phyloP scores from a whole-genome alignment of 139 green algal species.

The Coelastrella sp. region DNA sequence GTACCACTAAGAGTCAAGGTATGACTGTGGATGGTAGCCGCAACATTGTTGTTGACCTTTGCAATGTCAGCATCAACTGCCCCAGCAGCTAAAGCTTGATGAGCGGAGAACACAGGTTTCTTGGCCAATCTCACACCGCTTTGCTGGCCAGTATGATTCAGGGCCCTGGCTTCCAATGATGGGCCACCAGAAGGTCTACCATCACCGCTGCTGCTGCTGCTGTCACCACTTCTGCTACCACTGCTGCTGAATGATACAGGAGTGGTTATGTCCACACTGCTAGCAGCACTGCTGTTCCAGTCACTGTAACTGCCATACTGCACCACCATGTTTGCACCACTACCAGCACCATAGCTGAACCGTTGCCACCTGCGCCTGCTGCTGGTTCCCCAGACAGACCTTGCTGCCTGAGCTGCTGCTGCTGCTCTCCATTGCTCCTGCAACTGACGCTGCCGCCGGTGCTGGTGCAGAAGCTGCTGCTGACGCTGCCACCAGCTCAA shows the following conservation, averaged over 20 bases:
- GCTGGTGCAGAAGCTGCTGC: slow-evolving; percentile 7
- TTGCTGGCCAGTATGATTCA: neutral
- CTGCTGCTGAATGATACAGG: slow-evolving; percentile 7
- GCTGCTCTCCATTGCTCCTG: slow-evolving; percentile 5
- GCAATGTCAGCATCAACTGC: too few species aligned
- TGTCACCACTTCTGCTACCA: neutral
- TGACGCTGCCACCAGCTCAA: slow-evolving; percentile 9
- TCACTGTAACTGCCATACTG: neutral
- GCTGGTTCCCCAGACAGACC: neutral
- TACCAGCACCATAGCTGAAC: neutral
- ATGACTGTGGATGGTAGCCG: too few species aligned
- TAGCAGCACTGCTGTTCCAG: neutral
- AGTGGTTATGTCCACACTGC: neutral
- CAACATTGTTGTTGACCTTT: too few species aligned
- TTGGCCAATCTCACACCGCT: neutral
- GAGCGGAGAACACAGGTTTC: neutral
- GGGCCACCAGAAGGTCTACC: neutral
- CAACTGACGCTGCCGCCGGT: neutral
- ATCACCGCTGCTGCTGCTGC: neutral
- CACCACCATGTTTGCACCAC: neutral
- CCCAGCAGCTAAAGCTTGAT: too few species aligned
- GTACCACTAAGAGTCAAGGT: too few species aligned
- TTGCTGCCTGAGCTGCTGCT: slow-evolving; percentile 5
- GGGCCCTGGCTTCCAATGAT: neutral
- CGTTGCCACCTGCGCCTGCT: neutral